Percentiles rank a stretch among this genome's conserved stretches.
Evolutionary conservation across 192 early-diverging fungal species (phyloP).

Genomic region (Phycomyces blakesleeanus): DNA sequence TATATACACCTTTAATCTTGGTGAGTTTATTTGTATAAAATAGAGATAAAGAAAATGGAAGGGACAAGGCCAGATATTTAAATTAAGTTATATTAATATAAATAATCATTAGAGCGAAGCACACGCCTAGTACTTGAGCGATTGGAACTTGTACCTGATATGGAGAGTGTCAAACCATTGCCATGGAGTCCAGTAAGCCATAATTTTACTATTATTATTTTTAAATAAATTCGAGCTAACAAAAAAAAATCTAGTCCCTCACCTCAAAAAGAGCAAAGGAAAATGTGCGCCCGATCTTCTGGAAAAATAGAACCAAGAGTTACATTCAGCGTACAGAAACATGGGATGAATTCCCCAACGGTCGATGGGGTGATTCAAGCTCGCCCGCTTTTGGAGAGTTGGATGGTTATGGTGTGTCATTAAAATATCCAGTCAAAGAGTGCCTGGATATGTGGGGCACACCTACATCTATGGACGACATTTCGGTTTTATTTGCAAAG

Average conservation of each 20-base stretch:
- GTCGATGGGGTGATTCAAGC: constrained; percentile 95
- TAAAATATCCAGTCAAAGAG: constrained; percentile 57
- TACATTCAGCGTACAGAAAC: constrained; percentile 86
- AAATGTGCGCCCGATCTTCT: constrained; percentile 97
- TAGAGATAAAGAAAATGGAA: not conserved
- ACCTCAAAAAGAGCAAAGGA: constrained; percentile 79
- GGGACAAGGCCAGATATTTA: too few relatives aligned
- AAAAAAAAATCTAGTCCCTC: constrained; percentile 26
- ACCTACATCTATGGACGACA: constrained; percentile 63
- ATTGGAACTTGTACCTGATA: constrained; percentile 62
- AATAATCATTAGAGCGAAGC: constrained; percentile 59
- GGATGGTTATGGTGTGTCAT: constrained; percentile 69
- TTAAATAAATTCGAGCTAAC: not conserved
- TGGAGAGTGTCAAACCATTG: constrained; percentile 63
- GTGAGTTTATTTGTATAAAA: not conserved
- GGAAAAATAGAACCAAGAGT: constrained; percentile 91
- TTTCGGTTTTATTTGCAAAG: constrained; percentile 70
- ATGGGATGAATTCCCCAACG: constrained; percentile 97
- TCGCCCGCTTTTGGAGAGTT: constrained; percentile 72
- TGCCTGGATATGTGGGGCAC: constrained; percentile 66
- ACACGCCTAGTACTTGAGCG: constrained; percentile 80
- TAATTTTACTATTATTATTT: too few relatives aligned
- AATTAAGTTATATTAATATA: too few relatives aligned
- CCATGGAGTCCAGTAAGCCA: constrained; percentile 79
- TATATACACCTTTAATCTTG: constrained; percentile 90